Conservation (phyloP, 129 eudicot genomes). For the Solidago caesia region DNA sequence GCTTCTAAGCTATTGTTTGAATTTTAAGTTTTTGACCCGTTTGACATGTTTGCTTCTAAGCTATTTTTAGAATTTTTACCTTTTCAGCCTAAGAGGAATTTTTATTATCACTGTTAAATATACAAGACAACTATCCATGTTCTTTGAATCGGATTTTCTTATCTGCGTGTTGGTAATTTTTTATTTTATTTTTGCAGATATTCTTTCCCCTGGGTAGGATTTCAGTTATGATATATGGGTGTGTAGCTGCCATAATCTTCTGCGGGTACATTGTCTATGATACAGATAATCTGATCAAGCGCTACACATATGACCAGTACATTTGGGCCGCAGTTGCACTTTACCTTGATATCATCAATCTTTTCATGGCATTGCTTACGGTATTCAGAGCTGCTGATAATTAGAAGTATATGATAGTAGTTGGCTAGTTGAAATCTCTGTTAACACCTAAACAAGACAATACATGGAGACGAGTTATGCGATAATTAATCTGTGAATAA, state of each 20-base stretch:
- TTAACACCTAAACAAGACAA: not conserved
- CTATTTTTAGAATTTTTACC: no score
- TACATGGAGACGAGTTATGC: not conserved
- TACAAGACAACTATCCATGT: not conserved
- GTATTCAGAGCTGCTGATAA: conserved; percentile 58
- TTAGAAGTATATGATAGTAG: conserved; percentile 18
- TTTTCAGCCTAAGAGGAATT: no score
- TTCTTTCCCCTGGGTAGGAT: conserved; percentile 59
- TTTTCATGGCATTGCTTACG: conserved; percentile 51
- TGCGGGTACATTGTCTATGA: conserved; percentile 75
- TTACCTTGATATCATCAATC: conserved; percentile 62
- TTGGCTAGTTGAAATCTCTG: not conserved
- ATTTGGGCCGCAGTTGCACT: conserved; percentile 71
- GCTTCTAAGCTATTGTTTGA: no score
- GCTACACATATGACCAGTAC: conserved; percentile 61
- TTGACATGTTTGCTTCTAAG: no score
- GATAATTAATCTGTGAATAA: conserved; percentile 7
- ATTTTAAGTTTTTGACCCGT: no score
- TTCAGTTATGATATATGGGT: conserved; percentile 60
- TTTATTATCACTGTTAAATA: no score
- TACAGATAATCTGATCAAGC: conserved; percentile 69
- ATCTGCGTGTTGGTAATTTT: not conserved
- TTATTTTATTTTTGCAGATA: conserved; percentile 35
- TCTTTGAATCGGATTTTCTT: not conserved
- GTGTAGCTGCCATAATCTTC: conserved; percentile 58